Conservation (phyloP, 1,284 basidiomycete species). For the Malassezia sp. region DNA sequence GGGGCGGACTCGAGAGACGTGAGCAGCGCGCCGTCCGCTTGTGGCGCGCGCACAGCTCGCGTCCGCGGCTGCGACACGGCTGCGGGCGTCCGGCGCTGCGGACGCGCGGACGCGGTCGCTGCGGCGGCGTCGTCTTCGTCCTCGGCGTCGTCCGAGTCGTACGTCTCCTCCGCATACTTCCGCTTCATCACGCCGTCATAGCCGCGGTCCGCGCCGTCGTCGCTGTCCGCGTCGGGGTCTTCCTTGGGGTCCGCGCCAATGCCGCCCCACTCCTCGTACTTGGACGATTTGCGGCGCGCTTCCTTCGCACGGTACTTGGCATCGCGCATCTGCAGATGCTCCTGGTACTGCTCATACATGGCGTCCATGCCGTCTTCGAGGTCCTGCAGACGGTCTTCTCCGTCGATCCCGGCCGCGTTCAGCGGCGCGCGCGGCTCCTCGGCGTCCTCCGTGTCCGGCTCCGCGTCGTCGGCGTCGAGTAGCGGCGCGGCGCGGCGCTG, state of each 20-base stretch:
- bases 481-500: conserved; percentile 17
- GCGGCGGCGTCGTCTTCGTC: conserved; percentile 45
- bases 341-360: conserved; percentile 77
- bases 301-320: conserved; percentile 81
- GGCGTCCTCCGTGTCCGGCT: conserved; percentile 43
- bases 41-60: conserved; percentile 1
- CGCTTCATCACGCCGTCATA: conserved; percentile 61
- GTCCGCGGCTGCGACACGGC: background rate
- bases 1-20: conserved; percentile 3
- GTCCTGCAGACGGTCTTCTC: conserved; percentile 34
- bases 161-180: conserved; percentile 55
- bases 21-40: conserved; percentile 16
- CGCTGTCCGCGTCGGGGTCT: conserved; percentile 44
- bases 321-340: conserved; percentile 69
- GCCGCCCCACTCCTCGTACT: conserved; percentile 42
- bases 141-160: conserved; percentile 51
- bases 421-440: conserved; percentile 59
- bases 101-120: conserved; percentile 45
- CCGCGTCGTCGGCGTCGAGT: conserved; percentile 14
- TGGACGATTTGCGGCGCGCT: conserved; percentile 61
- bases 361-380: conserved; percentile 77
- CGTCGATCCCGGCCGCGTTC: too few species aligned
- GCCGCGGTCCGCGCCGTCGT: conserved; percentile 51
- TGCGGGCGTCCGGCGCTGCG: background rate
- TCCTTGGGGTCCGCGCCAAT: conserved; percentile 24